A percentile compares a stretch with the other conserved stretches of the same genome.
These are phyloP conservation scores for Boechera retrofracta DNA, from an alignment of 345 rosid genomes.

Conservation along the genomic window DNA sequence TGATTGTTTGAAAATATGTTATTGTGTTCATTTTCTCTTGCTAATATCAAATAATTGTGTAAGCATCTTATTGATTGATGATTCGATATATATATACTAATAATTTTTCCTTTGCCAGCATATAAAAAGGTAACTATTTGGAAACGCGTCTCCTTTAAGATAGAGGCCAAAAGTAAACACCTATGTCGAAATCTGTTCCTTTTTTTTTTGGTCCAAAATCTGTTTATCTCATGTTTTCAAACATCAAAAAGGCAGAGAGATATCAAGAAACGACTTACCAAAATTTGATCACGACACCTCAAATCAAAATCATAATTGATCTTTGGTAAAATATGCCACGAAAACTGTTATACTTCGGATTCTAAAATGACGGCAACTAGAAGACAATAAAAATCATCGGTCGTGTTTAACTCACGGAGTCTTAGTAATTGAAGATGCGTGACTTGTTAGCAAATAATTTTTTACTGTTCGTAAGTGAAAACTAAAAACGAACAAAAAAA, in stretches of 20 bases:
- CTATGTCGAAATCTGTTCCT: neutral
- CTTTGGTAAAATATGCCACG: constrained; percentile 3
- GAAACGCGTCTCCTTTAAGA: constrained; percentile 24
- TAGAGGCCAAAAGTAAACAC: neutral
- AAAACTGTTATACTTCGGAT: neutral
- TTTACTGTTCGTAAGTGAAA: neutral
- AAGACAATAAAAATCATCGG: neutral
- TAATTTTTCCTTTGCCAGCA: neutral
- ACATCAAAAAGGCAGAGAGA: neutral
- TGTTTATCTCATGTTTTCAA: neutral
- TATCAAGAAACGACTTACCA: neutral
- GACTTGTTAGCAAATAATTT: neutral
- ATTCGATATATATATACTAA: neutral
- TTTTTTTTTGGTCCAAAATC: neutral
- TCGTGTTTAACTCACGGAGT: neutral
- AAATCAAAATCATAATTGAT: neutral
- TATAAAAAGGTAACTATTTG: constrained; percentile 4
- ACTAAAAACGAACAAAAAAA: neutral
- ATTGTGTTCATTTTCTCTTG: neutral
- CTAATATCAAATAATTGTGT: constrained; percentile 9
- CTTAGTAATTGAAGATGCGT: neutral
- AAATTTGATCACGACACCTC: neutral
- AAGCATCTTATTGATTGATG: neutral
- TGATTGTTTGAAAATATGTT: neutral
- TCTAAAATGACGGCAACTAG: neutral